Base-by-base conservation (phyloP, 345 rosid genomes). In the Anastatica hierochuntica region DNA sequence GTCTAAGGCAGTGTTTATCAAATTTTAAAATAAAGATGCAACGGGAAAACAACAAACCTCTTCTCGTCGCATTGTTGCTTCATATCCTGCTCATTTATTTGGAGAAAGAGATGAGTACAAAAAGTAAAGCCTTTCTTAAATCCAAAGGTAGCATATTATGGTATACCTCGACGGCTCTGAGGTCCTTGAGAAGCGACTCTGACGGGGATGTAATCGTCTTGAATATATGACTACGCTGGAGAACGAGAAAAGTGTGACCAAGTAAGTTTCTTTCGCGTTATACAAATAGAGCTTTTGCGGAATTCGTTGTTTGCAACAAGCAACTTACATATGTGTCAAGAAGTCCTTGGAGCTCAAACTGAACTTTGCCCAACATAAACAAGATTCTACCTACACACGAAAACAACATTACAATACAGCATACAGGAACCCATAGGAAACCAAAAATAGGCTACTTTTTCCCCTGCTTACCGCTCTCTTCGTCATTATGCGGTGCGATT, bases 21-120 rank as follows among this genome's bases (percentile, higher is more conserved):
- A 57, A 66, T 15, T 13, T 47, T 38, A 70, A 18, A 57, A 41
- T 36, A 37, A 48, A 27, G 50, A 17, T 34, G 16, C 12, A 26
- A 41, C 42, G 30, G 30, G 33, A 54, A 60, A 62, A 40, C 29
- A 45, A 63, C 64, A 21, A 46, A 88, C 99, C 95, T 83, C 78
- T 94, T 94, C 60, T 80, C 97, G 42, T 94, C 92, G 16, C 99
- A 94, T 59, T 85, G 99, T 52, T 80, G 80, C 77, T 88, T 94
- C 99, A 94, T 94, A 68, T 94, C 97, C 99, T 94, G 85, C 63
- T 74, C 30, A 46, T 44, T 11, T 39, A 1, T 41, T 18, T 49
- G 58, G 30, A 62, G 42, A 53, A 58, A 60, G 30, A 6, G 18
- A 27, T 51, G 8, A 53, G 44, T 17, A 8, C 33, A 35, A 6